Base-by-base conservation (phyloP, 495 filamentous ascomycete genomes). In the Tuber calosporum region DNA sequence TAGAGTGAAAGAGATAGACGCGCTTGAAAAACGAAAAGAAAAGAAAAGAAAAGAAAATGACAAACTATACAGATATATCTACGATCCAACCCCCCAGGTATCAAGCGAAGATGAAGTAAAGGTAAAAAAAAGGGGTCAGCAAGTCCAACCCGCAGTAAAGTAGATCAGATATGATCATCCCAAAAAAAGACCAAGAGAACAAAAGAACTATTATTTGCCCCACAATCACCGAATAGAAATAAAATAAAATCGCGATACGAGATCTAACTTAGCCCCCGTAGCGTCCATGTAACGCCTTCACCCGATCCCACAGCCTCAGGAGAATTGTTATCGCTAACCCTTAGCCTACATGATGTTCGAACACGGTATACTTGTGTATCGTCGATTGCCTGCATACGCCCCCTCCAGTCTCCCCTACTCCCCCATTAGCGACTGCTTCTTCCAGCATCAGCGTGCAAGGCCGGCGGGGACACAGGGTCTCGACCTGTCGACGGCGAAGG, bases 361-460 rank as follows among this genome's bases (percentile, higher is more conserved):
- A 20, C 3, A 30, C n/a, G 53, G 15, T 30, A 30, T 15, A 45
- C 43, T 45, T 22, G 43, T 20, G 1, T 22, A 4, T 58, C 53
- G 11, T 13, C 53, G 20, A 15, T 13, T 30, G 53, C n/a, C 53
- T 30, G 15, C 26, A 58, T 53, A 5, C 4, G 3, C 53, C n/a
- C 48, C 8, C n/a, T 4, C 48, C n/a, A 1, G 11, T 15, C n/a
- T 5, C 48, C 0, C 15, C 45, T 0, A 22, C 22, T 7, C 48
- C n/a, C 48, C 53, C 53, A 58, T 67, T 77, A 78, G 66, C 76
- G 76, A 69, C 70, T 77, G 30, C 70, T 78, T 68, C 76, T 70
- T 20, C 76, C 74, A 22, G 58, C 70, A 26, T 77, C 76, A 30
- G 74, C 70, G 58, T 70, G 76, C 48, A 78, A 73, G 15, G 70